phyloP scores from a whole-genome alignment of 2,329 filamentous ascomycete genomes.

The Calonectria fujianensis region DNA sequence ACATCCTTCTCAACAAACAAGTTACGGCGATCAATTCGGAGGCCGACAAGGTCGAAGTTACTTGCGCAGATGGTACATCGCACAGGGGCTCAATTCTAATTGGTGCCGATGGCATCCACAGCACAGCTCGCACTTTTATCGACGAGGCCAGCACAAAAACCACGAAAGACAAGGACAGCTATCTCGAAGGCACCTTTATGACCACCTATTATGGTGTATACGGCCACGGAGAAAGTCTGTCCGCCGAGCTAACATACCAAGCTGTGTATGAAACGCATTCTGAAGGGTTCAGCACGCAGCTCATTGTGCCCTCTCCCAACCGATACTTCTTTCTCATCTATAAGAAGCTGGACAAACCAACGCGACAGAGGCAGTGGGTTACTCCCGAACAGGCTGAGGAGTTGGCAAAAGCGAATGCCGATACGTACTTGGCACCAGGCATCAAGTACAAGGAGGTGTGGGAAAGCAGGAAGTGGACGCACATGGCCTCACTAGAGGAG shows the following conservation, averaged over 20 bases:
- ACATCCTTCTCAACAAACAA: constrained; percentile 40
- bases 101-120: constrained; percentile 49
- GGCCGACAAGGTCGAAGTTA: constrained; percentile 31
- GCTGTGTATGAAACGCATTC: constrained; percentile 10
- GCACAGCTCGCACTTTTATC: constrained; percentile 30
- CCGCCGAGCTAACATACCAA: not conserved
- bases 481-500: constrained; percentile 39
- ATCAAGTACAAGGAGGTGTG: constrained; percentile 2
- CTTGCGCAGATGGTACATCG: constrained; percentile 42
- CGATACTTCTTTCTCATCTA: not conserved
- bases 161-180: not conserved
- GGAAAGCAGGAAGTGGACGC: constrained; percentile 13
- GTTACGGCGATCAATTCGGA: constrained; percentile 32
- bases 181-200: not conserved
- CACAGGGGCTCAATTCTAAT: constrained; percentile 43
- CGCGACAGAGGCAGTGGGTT: not conserved
- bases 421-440: not conserved
- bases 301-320: not conserved
- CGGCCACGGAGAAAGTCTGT: not conserved
- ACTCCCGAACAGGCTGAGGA: not conserved
- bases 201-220: not conserved
- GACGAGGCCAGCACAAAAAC: not conserved
- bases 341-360: not conserved
- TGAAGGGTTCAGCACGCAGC: not conserved
- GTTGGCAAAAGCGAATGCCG: not conserved